These are phyloP conservation scores for Neonectria coccinea DNA, from an alignment of 2,329 filamentous ascomycete species.

Conservation along the genomic window DNA sequence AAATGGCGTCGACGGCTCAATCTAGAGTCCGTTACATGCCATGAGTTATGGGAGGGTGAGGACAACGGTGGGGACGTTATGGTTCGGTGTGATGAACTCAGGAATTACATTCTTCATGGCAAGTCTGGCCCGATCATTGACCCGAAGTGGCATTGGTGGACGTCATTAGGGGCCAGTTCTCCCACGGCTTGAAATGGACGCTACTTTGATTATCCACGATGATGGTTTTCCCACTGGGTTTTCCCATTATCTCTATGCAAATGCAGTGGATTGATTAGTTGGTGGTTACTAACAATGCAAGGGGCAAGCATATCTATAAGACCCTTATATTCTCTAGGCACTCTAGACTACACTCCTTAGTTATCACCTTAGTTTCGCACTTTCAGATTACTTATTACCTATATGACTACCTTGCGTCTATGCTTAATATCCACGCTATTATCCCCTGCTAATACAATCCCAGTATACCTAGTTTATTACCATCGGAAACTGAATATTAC, in stretches of 20 bases:
- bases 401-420: background rate
- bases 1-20: no score
- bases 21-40: no score
- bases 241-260: conserved; percentile 17
- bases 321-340: background rate
- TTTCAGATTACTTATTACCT: conserved; percentile 3
- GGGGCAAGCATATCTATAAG: conserved; percentile 1
- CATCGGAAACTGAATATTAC: no score
- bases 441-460: background rate
- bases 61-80: no score
- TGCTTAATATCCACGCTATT: background rate
- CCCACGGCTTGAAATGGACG: no score
- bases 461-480: no score
- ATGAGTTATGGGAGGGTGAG: no score
- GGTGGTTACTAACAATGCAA: background rate
- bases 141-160: no score
- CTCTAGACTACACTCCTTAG: conserved; percentile 1
- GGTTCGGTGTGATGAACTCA: no score
- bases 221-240: conserved; percentile 18
- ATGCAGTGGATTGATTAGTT: conserved; percentile 3
- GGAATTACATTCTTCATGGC: no score
- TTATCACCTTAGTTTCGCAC: background rate
- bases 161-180: no score
- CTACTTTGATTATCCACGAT: conserved; percentile 6
- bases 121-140: no score